Conservation (phyloP, 1,139 yeast genomes). For the Ogataea hybrid region DNA sequence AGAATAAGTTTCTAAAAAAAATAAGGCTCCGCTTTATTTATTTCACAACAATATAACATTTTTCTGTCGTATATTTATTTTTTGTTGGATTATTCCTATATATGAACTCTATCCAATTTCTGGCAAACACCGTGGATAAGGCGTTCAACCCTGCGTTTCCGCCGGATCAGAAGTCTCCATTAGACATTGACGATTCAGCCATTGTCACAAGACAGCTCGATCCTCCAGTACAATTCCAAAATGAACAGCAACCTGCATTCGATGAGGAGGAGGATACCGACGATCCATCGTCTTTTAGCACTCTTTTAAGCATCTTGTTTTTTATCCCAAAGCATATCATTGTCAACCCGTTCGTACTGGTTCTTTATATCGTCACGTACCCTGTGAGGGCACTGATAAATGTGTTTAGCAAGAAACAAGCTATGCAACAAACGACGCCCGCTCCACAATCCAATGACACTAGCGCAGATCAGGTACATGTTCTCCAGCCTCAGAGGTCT, state of each 20-base stretch:
- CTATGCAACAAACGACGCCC: not conserved
- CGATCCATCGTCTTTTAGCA: conserved; percentile 13
- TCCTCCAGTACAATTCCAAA: not conserved
- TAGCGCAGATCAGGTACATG: not conserved
- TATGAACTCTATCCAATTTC: conserved; percentile 38
- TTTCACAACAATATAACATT: conserved; percentile 3
- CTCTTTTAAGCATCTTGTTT: conserved; percentile 28
- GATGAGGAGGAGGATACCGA: conserved; percentile 8
- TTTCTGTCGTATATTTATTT: conserved; percentile 1
- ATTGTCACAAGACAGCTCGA: conserved; percentile 22
- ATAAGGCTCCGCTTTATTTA: not conserved
- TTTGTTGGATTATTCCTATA: conserved; percentile 6
- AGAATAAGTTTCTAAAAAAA: conserved; percentile 4
- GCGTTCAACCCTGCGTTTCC: conserved; percentile 22
- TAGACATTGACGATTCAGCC: conserved; percentile 16
- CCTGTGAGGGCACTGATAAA: conserved; percentile 43
- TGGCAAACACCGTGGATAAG: conserved; percentile 35
- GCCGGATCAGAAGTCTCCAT: conserved; percentile 1
- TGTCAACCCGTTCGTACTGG: conserved; percentile 42
- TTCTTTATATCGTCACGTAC: conserved; percentile 46
- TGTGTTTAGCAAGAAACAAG: conserved; percentile 4
- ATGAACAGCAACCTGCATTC: not conserved
- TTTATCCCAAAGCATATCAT: conserved; percentile 44
- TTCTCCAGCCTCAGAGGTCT: not conserved
- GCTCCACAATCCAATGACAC: not conserved